These are phyloP conservation scores for Hsuehochloa calcarea DNA, from an alignment of 176 grass and related monocot genomes.

Conservation along the genomic window DNA sequence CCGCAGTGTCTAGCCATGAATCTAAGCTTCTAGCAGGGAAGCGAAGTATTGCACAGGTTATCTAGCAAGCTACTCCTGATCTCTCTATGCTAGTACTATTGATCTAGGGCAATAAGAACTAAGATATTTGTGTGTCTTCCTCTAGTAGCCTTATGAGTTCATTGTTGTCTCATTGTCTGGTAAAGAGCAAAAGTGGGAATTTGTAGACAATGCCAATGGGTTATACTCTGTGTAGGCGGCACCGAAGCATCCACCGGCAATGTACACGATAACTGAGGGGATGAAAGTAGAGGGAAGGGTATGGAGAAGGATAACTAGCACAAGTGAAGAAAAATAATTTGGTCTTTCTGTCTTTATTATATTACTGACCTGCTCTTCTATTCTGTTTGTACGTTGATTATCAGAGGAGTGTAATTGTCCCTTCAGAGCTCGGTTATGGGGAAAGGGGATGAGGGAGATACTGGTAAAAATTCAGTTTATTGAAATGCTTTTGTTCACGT, in stretches of 20 bases:
- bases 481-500: not conserved
- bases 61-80: constrained; percentile 13
- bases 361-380: not conserved
- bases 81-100: not conserved
- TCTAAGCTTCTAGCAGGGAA: constrained; percentile 90
- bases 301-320: not conserved
- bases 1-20: constrained; percentile 73
- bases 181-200: constrained; percentile 87
- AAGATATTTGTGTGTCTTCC: constrained; percentile 37
- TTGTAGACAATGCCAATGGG: constrained; percentile 80
- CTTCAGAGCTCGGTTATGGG: constrained; percentile 76
- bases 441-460: constrained; percentile 76
- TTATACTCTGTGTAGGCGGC: constrained; percentile 86
- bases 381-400: not conserved
- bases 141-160: constrained; percentile 98
- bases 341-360: not conserved
- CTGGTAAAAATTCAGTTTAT: constrained; percentile 39
- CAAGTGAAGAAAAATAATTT: not conserved
- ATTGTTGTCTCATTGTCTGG: constrained; percentile 73
- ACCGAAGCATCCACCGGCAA: constrained; percentile 71
- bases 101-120: not conserved
- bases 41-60: constrained; percentile 81
- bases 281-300: constrained; percentile 95
- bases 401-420: constrained; percentile 80
- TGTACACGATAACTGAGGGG: constrained; percentile 85